Percentiles rank a stretch among this genome's conserved stretches.
phyloP scores from a whole-genome alignment of 2,329 filamentous ascomycete species.

The Lachnellula cervina region DNA sequence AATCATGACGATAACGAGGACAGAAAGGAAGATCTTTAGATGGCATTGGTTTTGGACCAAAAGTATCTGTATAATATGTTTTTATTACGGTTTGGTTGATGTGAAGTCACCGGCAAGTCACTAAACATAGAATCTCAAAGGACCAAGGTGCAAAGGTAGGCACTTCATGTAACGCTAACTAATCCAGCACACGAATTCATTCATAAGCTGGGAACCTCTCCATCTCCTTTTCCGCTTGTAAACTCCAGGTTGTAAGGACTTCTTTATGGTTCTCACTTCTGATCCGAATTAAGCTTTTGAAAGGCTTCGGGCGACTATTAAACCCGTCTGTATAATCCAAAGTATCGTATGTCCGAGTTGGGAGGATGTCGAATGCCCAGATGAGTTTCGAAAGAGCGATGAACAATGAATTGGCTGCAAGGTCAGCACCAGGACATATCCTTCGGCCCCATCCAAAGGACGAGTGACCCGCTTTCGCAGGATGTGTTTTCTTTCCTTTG shows the following conservation, averaged over 20 bases:
- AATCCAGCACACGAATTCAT: background rate
- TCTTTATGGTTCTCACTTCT: slow-evolving; percentile 30
- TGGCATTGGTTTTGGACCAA: background rate
- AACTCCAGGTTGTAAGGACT: slow-evolving; percentile 32
- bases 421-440: slow-evolving; percentile 53
- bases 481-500: slow-evolving; percentile 17
- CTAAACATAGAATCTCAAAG: no score
- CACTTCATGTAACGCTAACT: no score
- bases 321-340: slow-evolving; percentile 32
- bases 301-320: slow-evolving; percentile 31
- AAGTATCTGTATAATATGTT: background rate
- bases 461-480: slow-evolving; percentile 29
- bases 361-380: slow-evolving; percentile 45
- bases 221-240: slow-evolving; percentile 24
- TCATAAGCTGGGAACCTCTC: slow-evolving; percentile 21
- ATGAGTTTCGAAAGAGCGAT: slow-evolving; percentile 44
- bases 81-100: no score
- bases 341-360: slow-evolving; percentile 20
- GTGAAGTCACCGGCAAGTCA: no score
- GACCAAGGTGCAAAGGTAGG: no score
- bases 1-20: slow-evolving; percentile 16
- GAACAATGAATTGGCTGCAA: slow-evolving; percentile 46
- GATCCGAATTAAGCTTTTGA: slow-evolving; percentile 29
- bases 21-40: background rate
- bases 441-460: slow-evolving; percentile 38